Evolutionary conservation across 2,329 filamentous ascomycete genomes (phyloP).

Genomic region (Fusarium setosum): DNA sequence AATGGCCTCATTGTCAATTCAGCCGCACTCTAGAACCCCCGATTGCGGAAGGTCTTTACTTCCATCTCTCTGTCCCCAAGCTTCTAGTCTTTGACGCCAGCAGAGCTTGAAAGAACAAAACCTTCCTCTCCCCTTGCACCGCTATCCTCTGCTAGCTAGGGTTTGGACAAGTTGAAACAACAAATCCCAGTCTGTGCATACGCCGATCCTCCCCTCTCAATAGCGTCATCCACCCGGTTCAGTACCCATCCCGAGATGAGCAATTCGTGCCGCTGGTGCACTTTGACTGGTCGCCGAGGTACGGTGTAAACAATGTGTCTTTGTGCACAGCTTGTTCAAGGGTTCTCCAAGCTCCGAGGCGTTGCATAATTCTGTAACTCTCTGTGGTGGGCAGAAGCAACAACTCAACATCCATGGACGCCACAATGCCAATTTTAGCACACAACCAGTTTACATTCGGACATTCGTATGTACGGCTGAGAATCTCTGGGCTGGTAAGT

Average conservation of each 20-base stretch:
- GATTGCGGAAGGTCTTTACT: not conserved
- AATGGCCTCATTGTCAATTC: slow-evolving; percentile 15
- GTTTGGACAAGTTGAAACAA: slow-evolving; percentile 40
- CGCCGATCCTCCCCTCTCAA: slow-evolving; percentile 27
- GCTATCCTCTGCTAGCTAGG: slow-evolving; percentile 32
- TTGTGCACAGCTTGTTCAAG: not conserved
- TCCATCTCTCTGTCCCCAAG: not conserved
- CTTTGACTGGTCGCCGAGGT: too few relatives aligned
- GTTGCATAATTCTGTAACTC: not conserved
- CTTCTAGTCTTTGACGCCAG: not conserved
- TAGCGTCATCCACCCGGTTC: slow-evolving; percentile 19
- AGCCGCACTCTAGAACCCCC: slow-evolving; percentile 11
- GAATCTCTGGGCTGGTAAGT: too few relatives aligned
- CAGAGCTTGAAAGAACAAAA: slow-evolving; percentile 22
- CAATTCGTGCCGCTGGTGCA: slow-evolving; percentile 4
- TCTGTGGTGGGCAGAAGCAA: not conserved
- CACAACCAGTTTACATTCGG: too few relatives aligned
- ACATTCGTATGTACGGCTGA: too few relatives aligned
- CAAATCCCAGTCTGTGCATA: slow-evolving; percentile 30
- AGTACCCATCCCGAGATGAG: slow-evolving; percentile 20
- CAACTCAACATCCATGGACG: not conserved
- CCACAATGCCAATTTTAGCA: not conserved
- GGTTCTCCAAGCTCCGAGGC: not conserved
- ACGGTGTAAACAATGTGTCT: not conserved
- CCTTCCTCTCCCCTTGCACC: slow-evolving; percentile 20